Base-by-base conservation (phyloP, 495 filamentous ascomycete species). In the Glutinoglossum americanum region DNA sequence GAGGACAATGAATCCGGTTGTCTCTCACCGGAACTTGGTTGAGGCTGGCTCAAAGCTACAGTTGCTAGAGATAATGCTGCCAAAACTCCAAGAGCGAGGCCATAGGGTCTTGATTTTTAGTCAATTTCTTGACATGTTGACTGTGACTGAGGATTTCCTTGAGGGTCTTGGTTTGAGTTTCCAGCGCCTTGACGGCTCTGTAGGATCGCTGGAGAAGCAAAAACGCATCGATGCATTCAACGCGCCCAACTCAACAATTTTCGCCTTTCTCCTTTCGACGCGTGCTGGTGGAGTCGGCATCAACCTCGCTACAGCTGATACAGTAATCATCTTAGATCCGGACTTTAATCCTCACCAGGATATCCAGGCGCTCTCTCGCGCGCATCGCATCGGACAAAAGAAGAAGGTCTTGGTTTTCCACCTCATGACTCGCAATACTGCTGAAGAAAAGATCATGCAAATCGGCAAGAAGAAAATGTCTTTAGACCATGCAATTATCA, bases 331-430 rank as follows among this genome's bases (percentile, higher is more conserved):
- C 53, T 81, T 96, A 62, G 92, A 99, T 64, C 93, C 92, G 0
- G 92, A 99, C 64, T 97, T 94, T 72, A 99, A 99, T 62, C 92
- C 92, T 0, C 92, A 97, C 63, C 92, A 97, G 66, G 92, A 99
- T 64, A 87, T 97, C 60, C 92, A 99, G 68, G 92, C 92, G 0
- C 70, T 97, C 5, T 94, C 88, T 8, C 82, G 92, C 60, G 93
- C 90, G 25, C 92, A 99, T 67, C 80, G 92, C 32, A 96, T 99
- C 57, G 92, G 92, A 0, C 92, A 99, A 66, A 83, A 85, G 64
- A 90, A 94, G 62, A 94, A 92, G 60, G 92, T 99, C 4, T 73
- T 97, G 7, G 89, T 93, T 51, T 94, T 95, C 65, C 89, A 97
- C 64, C 69, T 99, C 0, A 87, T 93, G 70, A 96, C 90, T 2